Evolutionary conservation across 345 rosid genomes (phyloP).

Genomic region (Pugionium cornutum): DNA sequence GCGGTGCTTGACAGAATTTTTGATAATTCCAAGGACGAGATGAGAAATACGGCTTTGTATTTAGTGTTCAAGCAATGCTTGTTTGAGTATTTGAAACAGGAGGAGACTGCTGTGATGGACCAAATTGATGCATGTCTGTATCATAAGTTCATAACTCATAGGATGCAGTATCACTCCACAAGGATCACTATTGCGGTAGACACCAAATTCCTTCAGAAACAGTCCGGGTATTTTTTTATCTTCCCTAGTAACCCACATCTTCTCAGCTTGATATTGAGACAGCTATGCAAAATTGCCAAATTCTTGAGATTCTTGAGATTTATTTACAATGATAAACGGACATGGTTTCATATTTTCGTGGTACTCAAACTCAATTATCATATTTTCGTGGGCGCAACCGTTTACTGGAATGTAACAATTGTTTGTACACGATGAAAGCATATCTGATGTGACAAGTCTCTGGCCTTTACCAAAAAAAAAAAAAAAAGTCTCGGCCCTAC

Average conservation of each 20-base stretch:
- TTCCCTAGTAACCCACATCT: background rate
- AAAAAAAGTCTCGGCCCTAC: slow-evolving; percentile 10
- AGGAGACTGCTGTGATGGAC: slow-evolving; percentile 56
- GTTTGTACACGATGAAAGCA: too few species aligned
- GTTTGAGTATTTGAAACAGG: slow-evolving; percentile 59
- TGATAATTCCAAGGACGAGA: slow-evolving; percentile 48
- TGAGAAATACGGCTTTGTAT: slow-evolving; percentile 57
- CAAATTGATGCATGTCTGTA: slow-evolving; percentile 67
- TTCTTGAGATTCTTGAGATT: background rate
- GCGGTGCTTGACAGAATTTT: slow-evolving; percentile 44
- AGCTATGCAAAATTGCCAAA: slow-evolving; percentile 4
- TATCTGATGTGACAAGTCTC: too few species aligned
- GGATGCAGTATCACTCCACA: slow-evolving; percentile 58
- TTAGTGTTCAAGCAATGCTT: slow-evolving; percentile 66
- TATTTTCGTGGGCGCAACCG: too few species aligned
- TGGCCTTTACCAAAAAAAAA: too few species aligned
- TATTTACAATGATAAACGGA: background rate
- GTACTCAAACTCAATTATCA: background rate
- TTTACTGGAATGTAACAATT: too few species aligned
- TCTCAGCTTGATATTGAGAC: background rate
- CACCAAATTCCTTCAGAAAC: slow-evolving; percentile 85
- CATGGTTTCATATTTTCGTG: background rate
- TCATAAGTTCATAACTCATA: slow-evolving; percentile 53
- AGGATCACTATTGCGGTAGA: slow-evolving; percentile 72
- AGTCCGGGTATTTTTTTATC: slow-evolving; percentile 49